These are phyloP conservation scores for Metschnikowia lunata DNA, from an alignment of 805 yeast species.

Conservation along the genomic window DNA sequence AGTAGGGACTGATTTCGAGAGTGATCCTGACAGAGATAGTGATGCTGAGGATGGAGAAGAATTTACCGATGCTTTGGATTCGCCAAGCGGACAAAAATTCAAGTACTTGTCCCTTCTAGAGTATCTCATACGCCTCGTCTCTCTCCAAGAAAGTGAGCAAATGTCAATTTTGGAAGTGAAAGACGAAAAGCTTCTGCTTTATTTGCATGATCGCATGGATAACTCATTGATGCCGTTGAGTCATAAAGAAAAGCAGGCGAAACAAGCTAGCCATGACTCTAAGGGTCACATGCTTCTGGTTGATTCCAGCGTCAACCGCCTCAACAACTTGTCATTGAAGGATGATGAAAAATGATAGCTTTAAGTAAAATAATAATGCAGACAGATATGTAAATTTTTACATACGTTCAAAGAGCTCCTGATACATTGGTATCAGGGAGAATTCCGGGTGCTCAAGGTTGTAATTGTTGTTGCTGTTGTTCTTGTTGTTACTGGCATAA, in stretches of 20 bases:
- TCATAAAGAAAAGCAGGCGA: conserved; percentile 13
- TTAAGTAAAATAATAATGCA: background rate
- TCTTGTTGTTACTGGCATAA: background rate
- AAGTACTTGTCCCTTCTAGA: conserved; percentile 56
- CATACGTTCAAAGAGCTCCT: conserved; percentile 11
- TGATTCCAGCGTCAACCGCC: conserved; percentile 32
- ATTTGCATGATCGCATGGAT: conserved; percentile 52
- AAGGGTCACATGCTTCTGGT: conserved; percentile 19
- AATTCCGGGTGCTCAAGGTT: conserved; percentile 6
- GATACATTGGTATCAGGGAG: conserved; percentile 13
- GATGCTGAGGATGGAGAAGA: conserved; percentile 18
- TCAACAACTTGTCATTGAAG: conserved; percentile 25
- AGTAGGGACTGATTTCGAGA: conserved; percentile 16
- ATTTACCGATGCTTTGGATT: conserved; percentile 4
- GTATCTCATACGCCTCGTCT: conserved; percentile 54
- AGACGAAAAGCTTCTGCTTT: conserved; percentile 64
- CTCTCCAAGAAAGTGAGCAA: conserved; percentile 59
- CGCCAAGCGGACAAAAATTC: conserved; percentile 8
- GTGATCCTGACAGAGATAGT: conserved; percentile 20
- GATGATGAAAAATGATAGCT: conserved; percentile 2
- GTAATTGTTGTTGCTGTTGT: conserved; percentile 1
- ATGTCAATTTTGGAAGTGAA: conserved; percentile 47
- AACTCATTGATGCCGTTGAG: conserved; percentile 19
- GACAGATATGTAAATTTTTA: background rate
- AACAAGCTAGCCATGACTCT: conserved; percentile 10